phyloP scores from a whole-genome alignment of 2,329 filamentous ascomycete species.

The Pseudogymnoascus sp. region DNA sequence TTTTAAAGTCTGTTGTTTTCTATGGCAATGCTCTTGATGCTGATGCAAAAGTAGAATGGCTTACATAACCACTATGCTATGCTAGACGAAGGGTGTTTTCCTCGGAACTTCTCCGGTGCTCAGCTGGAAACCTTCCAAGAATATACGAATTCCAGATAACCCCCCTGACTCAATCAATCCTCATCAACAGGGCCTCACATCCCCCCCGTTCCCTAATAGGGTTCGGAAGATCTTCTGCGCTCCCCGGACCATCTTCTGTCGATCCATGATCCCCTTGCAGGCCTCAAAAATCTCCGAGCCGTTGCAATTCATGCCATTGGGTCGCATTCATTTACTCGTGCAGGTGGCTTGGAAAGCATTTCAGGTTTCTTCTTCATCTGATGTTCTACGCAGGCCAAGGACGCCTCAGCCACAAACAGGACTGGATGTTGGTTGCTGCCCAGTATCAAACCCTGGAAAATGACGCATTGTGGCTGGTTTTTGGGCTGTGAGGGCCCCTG shows the following conservation, averaged over 20 bases:
- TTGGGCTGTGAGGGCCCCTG: background rate
- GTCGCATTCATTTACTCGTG: constrained; percentile 3
- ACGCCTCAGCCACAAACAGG: background rate
- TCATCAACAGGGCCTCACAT: background rate
- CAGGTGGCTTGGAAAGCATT: background rate
- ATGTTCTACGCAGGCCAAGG: background rate
- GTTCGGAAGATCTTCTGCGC: background rate
- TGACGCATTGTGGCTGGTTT: background rate
- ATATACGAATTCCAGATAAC: background rate
- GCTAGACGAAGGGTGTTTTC: background rate
- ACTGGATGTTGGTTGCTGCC: background rate
- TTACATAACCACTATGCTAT: background rate
- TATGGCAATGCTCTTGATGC: background rate
- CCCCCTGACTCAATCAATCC: background rate
- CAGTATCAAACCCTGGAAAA: background rate
- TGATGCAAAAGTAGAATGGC: background rate
- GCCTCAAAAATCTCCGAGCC: background rate
- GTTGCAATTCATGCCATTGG: background rate
- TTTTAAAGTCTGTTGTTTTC: background rate
- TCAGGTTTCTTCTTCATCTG: background rate
- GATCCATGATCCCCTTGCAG: constrained; percentile 1
- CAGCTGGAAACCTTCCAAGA: background rate
- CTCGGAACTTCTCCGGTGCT: background rate
- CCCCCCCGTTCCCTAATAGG: background rate
- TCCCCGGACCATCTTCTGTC: background rate